Evolutionary conservation across 352 stramenopile genomes (phyloP).

Genomic region (Phytophthora sp.): DNA sequence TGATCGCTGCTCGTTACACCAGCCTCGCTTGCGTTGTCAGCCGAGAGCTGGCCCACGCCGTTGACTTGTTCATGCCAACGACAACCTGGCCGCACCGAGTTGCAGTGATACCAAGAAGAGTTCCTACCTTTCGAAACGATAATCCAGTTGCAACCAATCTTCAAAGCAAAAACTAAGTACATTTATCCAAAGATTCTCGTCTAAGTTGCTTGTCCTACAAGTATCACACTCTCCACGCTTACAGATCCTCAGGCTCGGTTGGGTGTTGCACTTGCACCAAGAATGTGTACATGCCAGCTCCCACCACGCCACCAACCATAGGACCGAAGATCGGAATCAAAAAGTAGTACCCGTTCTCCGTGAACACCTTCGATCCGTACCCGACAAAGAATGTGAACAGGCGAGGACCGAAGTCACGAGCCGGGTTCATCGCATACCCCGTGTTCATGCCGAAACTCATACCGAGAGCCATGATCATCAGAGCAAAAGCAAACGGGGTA

Average conservation of each 20-base stretch:
- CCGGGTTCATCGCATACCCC: constrained; percentile 51
- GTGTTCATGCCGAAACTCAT: constrained; percentile 66
- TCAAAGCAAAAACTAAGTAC: no score
- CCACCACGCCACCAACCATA: constrained; percentile 44
- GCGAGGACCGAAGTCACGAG: constrained; percentile 46
- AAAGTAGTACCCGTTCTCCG: constrained; percentile 56
- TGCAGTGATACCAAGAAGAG: no score
- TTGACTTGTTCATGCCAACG: no score
- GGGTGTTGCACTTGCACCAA: constrained; percentile 61
- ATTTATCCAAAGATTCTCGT: no score
- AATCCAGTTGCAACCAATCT: no score
- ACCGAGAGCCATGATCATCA: constrained; percentile 64
- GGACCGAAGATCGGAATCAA: constrained; percentile 61
- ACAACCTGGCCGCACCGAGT: no score
- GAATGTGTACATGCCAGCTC: constrained; percentile 51
- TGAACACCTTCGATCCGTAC: constrained; percentile 66
- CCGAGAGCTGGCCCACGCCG: no score
- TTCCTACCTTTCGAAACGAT: no score
- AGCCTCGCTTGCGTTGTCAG: background rate
- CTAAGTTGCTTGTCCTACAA: background rate
- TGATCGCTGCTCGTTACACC: no score
- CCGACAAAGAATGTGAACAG: constrained; percentile 52
- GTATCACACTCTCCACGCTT: no score
- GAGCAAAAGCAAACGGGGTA: constrained; percentile 47
- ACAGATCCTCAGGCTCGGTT: background rate